Conservation (phyloP, 192 early-diverging fungal genomes). For the Gigaspora rosea region DNA sequence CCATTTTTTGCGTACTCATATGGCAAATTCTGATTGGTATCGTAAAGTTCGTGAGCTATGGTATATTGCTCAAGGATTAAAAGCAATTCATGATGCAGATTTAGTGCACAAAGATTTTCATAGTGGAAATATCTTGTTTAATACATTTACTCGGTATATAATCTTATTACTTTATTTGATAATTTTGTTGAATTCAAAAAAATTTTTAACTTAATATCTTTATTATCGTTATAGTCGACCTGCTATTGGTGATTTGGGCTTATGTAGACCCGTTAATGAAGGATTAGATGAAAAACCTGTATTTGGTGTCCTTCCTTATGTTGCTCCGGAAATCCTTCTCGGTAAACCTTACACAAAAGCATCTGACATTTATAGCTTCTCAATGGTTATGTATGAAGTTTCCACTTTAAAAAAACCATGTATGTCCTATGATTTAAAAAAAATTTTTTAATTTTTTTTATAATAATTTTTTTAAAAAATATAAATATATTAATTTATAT, state of each 20-base stretch:
- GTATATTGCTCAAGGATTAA: slow-evolving; percentile 39
- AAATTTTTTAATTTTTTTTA: too few relatives aligned
- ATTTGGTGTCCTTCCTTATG: slow-evolving; percentile 42
- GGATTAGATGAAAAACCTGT: slow-evolving; percentile 37
- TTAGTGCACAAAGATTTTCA: slow-evolving; percentile 40
- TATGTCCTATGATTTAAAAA: too few relatives aligned
- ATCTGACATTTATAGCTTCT: slow-evolving; percentile 46
- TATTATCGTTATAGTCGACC: not conserved
- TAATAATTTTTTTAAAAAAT: too few relatives aligned
- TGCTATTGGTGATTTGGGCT: slow-evolving; percentile 42
- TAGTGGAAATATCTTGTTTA: slow-evolving; percentile 10
- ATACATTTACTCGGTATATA: not conserved
- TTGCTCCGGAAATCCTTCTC: slow-evolving; percentile 42
- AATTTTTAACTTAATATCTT: not conserved
- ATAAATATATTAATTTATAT: too few relatives aligned
- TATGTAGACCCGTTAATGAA: slow-evolving; percentile 37
- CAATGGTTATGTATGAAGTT: slow-evolving; percentile 46
- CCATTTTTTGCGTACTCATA: slow-evolving; percentile 37
- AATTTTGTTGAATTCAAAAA: not conserved
- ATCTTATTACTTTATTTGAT: not conserved
- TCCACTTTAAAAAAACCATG: slow-evolving; percentile 40
- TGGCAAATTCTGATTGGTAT: slow-evolving; percentile 29
- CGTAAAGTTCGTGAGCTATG: slow-evolving; percentile 38
- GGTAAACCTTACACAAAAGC: slow-evolving; percentile 39
- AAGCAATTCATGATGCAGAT: slow-evolving; percentile 43